Evolutionary conservation across 352 stramenopile species (phyloP), one percentile per base, ranked within the genome.

Genomic region (Thalassiosira mediterranea): DNA sequence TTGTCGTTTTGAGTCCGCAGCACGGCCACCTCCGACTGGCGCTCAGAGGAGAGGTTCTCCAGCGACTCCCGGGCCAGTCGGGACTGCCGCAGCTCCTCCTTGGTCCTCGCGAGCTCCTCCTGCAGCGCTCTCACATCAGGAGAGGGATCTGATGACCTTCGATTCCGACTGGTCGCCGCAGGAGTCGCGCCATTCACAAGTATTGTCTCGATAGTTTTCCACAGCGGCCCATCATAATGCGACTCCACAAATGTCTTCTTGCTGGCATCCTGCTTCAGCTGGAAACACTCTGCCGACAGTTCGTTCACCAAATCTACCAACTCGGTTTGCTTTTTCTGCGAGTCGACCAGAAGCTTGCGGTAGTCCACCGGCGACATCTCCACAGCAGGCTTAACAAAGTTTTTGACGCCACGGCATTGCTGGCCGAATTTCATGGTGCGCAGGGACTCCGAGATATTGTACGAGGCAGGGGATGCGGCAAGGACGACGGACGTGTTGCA

Each of bases 401-500:
- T 86, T 13, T 48, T 64, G 2, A 89, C 63, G 48, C 57, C 56
- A 44, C 62, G 75, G 37, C 82, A 72, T 17, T 47, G 53, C 11
- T 80, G 61, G 26, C 75, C 85, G 72, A 89, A 91, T 46, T 76
- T 72, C 26, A 88, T 76, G 29, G 85, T 88, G 11, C 76, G 38
- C 17, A 91, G 76, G 4, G 75, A 86, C 70, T 90, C 79, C 7
- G 72, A 61, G 56, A 89, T 87, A 72, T 81, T 91, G 57, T 86
- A 87, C 2, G 74, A 87, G n/a, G 79, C 77, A 10, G 76, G 79
- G 26, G 78, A 88, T 26, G 68, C 81, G 0, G 85, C 88, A 13
- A 86, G 74, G 72, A 98, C 95, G 79, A 98, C 94, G 34, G 98
- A 91, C 31, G 95, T 98, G 67, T 96, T 95, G 40, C 94, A 98